phyloP scores from a whole-genome alignment of 1,284 basidiomycete genomes.

The Athelia psychrophila region DNA sequence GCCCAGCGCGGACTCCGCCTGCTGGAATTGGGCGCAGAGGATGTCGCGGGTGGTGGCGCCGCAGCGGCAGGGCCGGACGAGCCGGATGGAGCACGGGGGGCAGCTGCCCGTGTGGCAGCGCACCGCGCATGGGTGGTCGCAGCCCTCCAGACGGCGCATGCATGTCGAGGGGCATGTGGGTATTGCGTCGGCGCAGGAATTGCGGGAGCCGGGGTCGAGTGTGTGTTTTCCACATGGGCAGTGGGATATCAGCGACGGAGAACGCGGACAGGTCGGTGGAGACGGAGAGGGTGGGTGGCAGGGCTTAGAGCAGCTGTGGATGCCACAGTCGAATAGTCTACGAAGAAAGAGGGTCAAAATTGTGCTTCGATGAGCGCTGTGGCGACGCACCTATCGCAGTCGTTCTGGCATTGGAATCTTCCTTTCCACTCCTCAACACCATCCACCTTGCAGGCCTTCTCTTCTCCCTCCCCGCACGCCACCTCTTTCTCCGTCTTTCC shows the following conservation, averaged over 20 bases:
- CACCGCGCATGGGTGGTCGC: constrained; percentile 66
- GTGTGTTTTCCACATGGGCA: constrained; percentile 81
- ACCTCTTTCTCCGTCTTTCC: constrained; percentile 63
- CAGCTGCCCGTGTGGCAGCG: constrained; percentile 65
- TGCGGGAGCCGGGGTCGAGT: constrained; percentile 51
- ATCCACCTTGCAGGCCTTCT: constrained; percentile 21
- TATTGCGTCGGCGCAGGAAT: constrained; percentile 69
- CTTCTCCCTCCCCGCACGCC: constrained; percentile 60
- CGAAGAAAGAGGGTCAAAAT: constrained; percentile 2
- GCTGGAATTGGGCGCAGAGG: constrained; percentile 41
- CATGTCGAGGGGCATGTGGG: constrained; percentile 77
- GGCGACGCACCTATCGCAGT: constrained; percentile 54
- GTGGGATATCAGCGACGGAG: constrained; percentile 62
- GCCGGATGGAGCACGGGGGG: constrained; percentile 67
- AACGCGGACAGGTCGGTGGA: constrained; percentile 67
- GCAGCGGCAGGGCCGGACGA: constrained; percentile 79
- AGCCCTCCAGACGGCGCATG: constrained; percentile 57
- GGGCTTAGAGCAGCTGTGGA: constrained; percentile 64
- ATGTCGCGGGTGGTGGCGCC: constrained; percentile 60
- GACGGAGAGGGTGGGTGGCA: constrained; percentile 71
- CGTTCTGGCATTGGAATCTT: constrained; percentile 60
- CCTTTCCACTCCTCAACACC: constrained; percentile 58
- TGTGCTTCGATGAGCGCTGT: constrained; percentile 1
- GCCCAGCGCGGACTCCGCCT: constrained; percentile 6
- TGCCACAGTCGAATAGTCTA: constrained; percentile 74